Conservation (phyloP, 805 yeast species). For the Danielia reshetovae region DNA sequence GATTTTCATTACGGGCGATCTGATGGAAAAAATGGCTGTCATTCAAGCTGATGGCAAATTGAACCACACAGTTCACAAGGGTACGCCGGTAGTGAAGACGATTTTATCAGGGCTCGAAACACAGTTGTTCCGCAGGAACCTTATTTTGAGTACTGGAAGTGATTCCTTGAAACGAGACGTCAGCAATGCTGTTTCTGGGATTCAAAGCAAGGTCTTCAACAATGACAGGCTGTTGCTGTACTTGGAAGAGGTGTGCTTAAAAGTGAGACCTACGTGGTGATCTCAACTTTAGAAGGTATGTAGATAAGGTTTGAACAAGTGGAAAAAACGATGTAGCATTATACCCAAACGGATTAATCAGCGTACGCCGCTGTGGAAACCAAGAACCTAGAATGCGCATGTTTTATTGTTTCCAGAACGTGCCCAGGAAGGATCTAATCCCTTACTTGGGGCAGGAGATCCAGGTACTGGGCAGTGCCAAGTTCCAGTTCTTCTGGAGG, state of each 20-base stretch:
- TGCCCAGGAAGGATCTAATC: too few species aligned
- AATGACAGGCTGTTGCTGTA: not conserved
- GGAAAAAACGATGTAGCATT: not conserved
- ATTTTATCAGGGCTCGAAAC: not conserved
- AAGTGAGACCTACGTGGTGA: slow-evolving; percentile 6
- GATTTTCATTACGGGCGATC: not conserved
- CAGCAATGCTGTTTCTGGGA: slow-evolving; percentile 1
- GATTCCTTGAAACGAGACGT: slow-evolving; percentile 3
- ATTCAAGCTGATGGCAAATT: not conserved
- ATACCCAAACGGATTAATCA: too few species aligned
- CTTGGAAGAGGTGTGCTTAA: slow-evolving; percentile 8
- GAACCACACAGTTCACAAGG: not conserved
- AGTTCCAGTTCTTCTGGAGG: too few species aligned
- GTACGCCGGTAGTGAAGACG: not conserved
- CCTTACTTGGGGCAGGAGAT: not conserved
- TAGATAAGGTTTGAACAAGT: not conserved
- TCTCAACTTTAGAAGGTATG: too few species aligned
- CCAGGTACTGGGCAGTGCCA: too few species aligned
- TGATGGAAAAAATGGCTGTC: not conserved
- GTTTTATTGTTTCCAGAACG: too few species aligned
- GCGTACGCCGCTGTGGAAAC: too few species aligned
- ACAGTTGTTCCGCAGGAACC: slow-evolving; percentile 2
- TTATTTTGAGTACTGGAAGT: slow-evolving; percentile 4
- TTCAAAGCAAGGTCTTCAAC: slow-evolving; percentile 2
- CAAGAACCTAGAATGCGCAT: too few species aligned